Conservation (phyloP, 2,329 filamentous ascomycete genomes). For the Blastomyces silverae region DNA sequence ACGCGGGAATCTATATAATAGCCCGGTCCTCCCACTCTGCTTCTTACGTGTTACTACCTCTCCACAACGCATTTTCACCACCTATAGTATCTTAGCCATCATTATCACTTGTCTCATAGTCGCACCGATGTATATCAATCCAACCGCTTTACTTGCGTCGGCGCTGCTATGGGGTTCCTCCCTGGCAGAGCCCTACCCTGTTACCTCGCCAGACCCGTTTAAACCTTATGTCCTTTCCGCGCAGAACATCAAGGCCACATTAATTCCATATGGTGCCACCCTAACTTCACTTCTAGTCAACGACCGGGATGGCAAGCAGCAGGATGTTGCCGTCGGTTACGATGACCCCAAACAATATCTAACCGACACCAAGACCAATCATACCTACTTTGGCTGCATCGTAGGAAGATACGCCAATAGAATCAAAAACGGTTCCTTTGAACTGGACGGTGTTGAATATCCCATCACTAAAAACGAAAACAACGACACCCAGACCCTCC, state of each 20-base stretch:
- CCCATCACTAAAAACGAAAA: conserved; percentile 49
- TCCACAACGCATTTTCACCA: conserved; percentile 13
- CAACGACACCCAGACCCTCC: conserved; percentile 46
- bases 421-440: conserved; percentile 52
- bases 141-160: conserved; percentile 6
- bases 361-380: conserved; percentile 41
- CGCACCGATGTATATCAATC: conserved; percentile 10
- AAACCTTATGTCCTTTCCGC: conserved; percentile 43
- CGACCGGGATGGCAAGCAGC: conserved; percentile 44
- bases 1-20: not conserved
- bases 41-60: not conserved
- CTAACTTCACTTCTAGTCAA: conserved; percentile 45
- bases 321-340: conserved; percentile 48
- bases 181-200: not conserved
- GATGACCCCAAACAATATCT: conserved; percentile 43
- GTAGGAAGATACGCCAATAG: conserved; percentile 51
- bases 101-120: conserved; percentile 12
- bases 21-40: too few species aligned
- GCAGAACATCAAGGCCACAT: conserved; percentile 43
- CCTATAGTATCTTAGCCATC: conserved; percentile 7
- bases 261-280: conserved; percentile 46
- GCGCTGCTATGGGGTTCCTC: conserved; percentile 4
- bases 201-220: conserved; percentile 31
- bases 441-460: conserved; percentile 43
- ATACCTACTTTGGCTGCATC: conserved; percentile 45